Percentiles rank a stretch among this genome's conserved stretches.
These are phyloP conservation scores for Malus orientalis DNA, from an alignment of 306 rosid genomes.

Conservation along the genomic window DNA sequence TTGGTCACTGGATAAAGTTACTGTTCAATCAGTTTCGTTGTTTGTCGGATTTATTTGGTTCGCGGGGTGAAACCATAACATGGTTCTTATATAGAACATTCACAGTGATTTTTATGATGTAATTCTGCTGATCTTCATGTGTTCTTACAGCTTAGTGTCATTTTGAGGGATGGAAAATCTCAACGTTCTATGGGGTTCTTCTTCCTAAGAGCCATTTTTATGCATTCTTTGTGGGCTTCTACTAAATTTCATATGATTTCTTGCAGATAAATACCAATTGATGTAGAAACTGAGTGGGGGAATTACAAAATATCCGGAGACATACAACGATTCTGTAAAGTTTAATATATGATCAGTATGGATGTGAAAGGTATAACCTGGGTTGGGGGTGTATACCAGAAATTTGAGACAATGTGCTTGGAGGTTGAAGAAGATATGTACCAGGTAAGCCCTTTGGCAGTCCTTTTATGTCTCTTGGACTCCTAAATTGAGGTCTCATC, in stretches of 20 bases:
- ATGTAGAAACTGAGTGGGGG: constrained; percentile 5
- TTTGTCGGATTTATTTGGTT: neutral
- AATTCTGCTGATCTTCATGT: neutral
- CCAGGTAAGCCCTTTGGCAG: constrained; percentile 43
- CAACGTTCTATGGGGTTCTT: neutral
- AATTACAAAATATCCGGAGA: constrained; percentile 13
- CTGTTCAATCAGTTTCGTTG: neutral
- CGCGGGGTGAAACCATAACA: neutral
- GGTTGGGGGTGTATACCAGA: constrained; percentile 63
- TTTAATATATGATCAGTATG: constrained; percentile 32
- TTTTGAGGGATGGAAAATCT: neutral
- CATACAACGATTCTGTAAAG: constrained; percentile 6
- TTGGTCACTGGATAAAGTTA: neutral
- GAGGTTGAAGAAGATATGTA: constrained; percentile 68
- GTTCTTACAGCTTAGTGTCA: neutral
- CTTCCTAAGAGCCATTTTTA: neutral
- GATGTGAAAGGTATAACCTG: constrained; percentile 63
- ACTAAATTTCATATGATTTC: constrained; percentile 1
- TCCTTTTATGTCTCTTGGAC: neutral
- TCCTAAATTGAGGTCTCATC: neutral
- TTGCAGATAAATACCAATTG: constrained; percentile 25
- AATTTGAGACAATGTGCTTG: constrained; percentile 71
- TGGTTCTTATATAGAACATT: neutral
- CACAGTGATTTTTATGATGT: neutral
- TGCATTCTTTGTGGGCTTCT: neutral